Conservation (phyloP, 441 rosid genomes). For the Theobroma grandiflorum region DNA sequence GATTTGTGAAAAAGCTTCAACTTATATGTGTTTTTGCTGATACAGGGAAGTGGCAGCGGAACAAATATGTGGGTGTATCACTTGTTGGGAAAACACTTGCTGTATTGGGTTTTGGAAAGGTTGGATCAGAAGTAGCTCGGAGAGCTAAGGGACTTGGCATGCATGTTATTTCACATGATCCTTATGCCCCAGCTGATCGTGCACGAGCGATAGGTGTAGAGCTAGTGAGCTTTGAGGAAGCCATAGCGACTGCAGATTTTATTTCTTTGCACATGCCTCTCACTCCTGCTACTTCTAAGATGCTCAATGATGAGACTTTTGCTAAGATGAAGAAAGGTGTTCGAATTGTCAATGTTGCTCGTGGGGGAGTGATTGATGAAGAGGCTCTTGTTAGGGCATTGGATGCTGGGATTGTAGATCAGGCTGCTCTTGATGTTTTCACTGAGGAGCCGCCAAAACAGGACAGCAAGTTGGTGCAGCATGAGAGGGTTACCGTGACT, state of each 20-base stretch:
- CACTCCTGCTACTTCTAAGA: slow-evolving; percentile 75
- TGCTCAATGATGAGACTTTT: slow-evolving; percentile 84
- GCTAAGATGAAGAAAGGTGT: slow-evolving; percentile 97
- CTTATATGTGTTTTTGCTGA: slow-evolving; percentile 2
- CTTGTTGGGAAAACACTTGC: slow-evolving; percentile 95
- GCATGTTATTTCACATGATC: slow-evolving; percentile 96
- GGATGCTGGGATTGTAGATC: slow-evolving; percentile 88
- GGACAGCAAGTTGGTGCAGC: slow-evolving; percentile 87
- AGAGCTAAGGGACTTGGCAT: slow-evolving; percentile 98
- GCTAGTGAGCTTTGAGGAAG: slow-evolving; percentile 84
- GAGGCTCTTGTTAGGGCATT: slow-evolving; percentile 91
- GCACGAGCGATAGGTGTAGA: slow-evolving; percentile 93
- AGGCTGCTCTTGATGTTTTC: slow-evolving; percentile 98
- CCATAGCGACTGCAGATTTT: slow-evolving; percentile 81
- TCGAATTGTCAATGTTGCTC: slow-evolving; percentile 89
- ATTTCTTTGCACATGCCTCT: slow-evolving; percentile 97
- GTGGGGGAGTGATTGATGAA: slow-evolving; percentile 98
- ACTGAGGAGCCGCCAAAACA: slow-evolving; percentile 78
- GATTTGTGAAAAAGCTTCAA: not conserved
- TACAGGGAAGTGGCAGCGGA: slow-evolving; percentile 92
- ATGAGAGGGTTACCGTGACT: slow-evolving; percentile 83
- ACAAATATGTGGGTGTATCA: slow-evolving; percentile 95
- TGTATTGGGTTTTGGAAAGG: slow-evolving; percentile 96
- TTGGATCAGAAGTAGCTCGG: slow-evolving; percentile 93
- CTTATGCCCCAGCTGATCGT: slow-evolving; percentile 93